These are phyloP conservation scores for Metarhizium anisopliae DNA, from an alignment of 2,329 filamentous ascomycete species.

Conservation along the genomic window DNA sequence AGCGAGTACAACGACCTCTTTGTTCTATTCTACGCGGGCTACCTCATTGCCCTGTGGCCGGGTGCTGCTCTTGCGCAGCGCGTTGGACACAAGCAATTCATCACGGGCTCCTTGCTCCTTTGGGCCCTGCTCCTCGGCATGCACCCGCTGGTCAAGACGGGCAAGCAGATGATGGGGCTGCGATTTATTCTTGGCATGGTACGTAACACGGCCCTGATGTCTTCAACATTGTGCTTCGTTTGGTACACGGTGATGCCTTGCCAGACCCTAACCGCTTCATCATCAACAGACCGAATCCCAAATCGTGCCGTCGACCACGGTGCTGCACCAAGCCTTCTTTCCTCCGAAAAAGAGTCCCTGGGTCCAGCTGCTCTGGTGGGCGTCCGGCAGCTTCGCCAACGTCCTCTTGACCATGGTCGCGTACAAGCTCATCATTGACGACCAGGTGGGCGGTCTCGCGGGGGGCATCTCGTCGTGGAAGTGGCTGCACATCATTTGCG, in stretches of 20 bases:
- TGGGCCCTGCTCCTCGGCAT: constrained; percentile 15
- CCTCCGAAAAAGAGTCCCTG: constrained; percentile 19
- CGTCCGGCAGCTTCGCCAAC: constrained; percentile 17
- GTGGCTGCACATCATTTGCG: constrained; percentile 48
- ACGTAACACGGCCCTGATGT: not conserved
- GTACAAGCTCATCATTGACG: constrained; percentile 17
- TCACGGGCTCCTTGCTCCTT: constrained; percentile 12
- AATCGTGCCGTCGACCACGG: constrained; percentile 18
- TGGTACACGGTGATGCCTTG: too few relatives aligned
- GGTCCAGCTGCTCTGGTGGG: constrained; percentile 20
- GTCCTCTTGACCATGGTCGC: constrained; percentile 19
- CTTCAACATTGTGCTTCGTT: too few relatives aligned
- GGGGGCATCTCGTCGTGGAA: constrained; percentile 16
- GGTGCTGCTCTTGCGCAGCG: constrained; percentile 14
- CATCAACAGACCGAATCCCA: constrained; percentile 16
- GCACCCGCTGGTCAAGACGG: constrained; percentile 14
- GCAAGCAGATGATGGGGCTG: constrained; percentile 13
- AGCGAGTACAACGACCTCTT: constrained; percentile 15
- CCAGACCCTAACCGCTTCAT: not conserved
- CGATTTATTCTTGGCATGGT: constrained; percentile 16
- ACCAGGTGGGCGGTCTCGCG: constrained; percentile 8
- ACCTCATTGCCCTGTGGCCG: constrained; percentile 15
- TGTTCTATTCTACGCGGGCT: constrained; percentile 15
- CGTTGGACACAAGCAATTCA: constrained; percentile 15
- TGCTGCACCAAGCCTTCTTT: constrained; percentile 19